These are phyloP conservation scores for Melastoma candidum DNA, from an alignment of 441 rosid species.

Conservation along the genomic window DNA sequence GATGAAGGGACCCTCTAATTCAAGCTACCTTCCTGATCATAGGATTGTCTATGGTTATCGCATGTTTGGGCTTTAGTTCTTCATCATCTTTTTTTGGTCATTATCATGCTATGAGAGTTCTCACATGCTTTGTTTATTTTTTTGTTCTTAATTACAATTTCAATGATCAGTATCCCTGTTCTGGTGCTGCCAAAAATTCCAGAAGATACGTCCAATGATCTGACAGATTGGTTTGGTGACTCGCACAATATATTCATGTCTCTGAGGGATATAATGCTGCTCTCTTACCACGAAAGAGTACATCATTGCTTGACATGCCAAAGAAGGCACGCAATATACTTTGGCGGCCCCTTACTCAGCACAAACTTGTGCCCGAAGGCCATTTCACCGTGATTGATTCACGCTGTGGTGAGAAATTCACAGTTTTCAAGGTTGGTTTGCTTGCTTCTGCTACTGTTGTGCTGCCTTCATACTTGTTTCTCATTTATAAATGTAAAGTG, in stretches of 20 bases:
- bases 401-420: conserved; percentile 80
- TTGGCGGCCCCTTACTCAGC: conserved; percentile 99
- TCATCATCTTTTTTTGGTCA: too few relatives aligned
- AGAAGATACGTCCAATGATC: conserved; percentile 63
- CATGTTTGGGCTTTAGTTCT: too few relatives aligned
- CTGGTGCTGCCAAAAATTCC: conserved; percentile 77
- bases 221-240: conserved; percentile 69
- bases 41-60: too few relatives aligned
- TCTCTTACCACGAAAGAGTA: conserved; percentile 50
- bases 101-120: background rate
- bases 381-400: conserved; percentile 80
- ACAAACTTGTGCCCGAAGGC: conserved; percentile 56
- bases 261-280: conserved; percentile 47
- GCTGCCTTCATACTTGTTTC: background rate
- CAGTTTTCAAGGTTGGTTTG: conserved; percentile 64
- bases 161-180: conserved; percentile 56
- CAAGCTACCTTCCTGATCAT: too few relatives aligned
- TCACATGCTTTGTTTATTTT: too few relatives aligned
- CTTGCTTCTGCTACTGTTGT: background rate
- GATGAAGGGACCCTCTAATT: too few relatives aligned
- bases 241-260: conserved; percentile 41
- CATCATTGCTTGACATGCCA: conserved; percentile 52
- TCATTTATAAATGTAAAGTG: background rate
- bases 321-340: conserved; percentile 62
- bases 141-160: too few relatives aligned